These are phyloP conservation scores for Saccharomyces hybrid DNA, from an alignment of 1,139 yeast genomes.

Conservation along the genomic window DNA sequence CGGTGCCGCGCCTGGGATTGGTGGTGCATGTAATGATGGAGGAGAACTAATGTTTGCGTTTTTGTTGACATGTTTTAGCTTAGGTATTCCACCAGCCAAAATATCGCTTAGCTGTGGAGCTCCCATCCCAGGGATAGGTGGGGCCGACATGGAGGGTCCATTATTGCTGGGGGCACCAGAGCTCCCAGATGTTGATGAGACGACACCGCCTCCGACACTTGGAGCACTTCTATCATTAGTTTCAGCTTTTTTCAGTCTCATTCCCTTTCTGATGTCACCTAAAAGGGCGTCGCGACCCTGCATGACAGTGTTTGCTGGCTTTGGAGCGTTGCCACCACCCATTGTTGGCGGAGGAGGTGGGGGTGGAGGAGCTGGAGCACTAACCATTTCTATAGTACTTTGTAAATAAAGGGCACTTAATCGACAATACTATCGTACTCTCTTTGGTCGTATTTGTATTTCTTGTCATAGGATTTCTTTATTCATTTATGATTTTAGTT, in stretches of 20 bases:
- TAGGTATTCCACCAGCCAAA: slow-evolving; percentile 83
- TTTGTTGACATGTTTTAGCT: slow-evolving; percentile 44
- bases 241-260: slow-evolving; percentile 62
- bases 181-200: background rate
- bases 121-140: slow-evolving; percentile 31
- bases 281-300: slow-evolving; percentile 69
- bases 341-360: slow-evolving; percentile 25
- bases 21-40: background rate
- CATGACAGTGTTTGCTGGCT: slow-evolving; percentile 22
- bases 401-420: background rate
- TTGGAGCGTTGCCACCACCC: slow-evolving; percentile 16
- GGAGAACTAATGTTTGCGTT: slow-evolving; percentile 9
- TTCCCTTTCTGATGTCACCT: slow-evolving; percentile 81
- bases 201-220: slow-evolving; percentile 33
- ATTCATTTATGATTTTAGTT: background rate
- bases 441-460: background rate
- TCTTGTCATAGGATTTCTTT: background rate
- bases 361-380: slow-evolving; percentile 32
- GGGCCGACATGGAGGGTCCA: slow-evolving; percentile 17
- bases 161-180: slow-evolving; percentile 13
- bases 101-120: slow-evolving; percentile 59
- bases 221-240: slow-evolving; percentile 68
- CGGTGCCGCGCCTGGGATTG: slow-evolving; percentile 14
- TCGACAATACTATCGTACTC: background rate
- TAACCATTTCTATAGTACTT: slow-evolving; percentile 2